phyloP scores from a whole-genome alignment of 2,329 filamentous ascomycete species.

The Ophiocordyceps camponoti-rufipedis region DNA sequence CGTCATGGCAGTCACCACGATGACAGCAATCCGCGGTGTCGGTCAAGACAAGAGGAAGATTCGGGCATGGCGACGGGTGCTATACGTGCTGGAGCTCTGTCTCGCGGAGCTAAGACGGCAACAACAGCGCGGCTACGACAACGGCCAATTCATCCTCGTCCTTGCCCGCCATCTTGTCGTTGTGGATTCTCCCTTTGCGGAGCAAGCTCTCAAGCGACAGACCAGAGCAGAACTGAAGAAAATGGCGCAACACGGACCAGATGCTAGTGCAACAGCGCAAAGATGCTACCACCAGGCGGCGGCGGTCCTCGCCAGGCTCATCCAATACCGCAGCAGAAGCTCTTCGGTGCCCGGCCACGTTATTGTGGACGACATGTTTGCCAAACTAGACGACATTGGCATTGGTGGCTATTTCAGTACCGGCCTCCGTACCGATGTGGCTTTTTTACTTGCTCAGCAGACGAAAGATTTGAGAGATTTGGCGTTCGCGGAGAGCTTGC shows the following conservation, averaged over 20 bases:
- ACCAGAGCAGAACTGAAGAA: slow-evolving; percentile 7
- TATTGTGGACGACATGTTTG: slow-evolving; percentile 21
- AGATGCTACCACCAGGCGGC: slow-evolving; percentile 12
- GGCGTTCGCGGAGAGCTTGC: slow-evolving; percentile 30
- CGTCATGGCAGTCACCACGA: slow-evolving; percentile 8
- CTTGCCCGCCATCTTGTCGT: slow-evolving; percentile 11
- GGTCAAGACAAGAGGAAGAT: slow-evolving; percentile 2
- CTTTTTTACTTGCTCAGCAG: slow-evolving; percentile 31
- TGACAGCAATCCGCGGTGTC: slow-evolving; percentile 4
- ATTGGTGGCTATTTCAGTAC: slow-evolving; percentile 14
- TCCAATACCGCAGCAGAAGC: slow-evolving; percentile 26
- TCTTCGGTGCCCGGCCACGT: slow-evolving; percentile 17
- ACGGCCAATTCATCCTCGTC: slow-evolving; percentile 8
- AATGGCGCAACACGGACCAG: slow-evolving; percentile 2
- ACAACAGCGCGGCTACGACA: neutral
- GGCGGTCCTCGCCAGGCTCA: slow-evolving; percentile 24
- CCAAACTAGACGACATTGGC: slow-evolving; percentile 16
- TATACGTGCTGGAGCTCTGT: slow-evolving; percentile 10
- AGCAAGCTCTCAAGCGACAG: slow-evolving; percentile 3
- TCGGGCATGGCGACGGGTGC: slow-evolving; percentile 7
- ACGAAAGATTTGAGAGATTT: slow-evolving; percentile 34
- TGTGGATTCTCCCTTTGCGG: slow-evolving; percentile 3
- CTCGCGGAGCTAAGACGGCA: slow-evolving; percentile 2
- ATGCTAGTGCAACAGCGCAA: slow-evolving; percentile 3
- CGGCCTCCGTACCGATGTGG: slow-evolving; percentile 24